Evolutionary conservation across 2,329 filamentous ascomycete genomes (phyloP).

Genomic region (Penicillium brevicompactum): DNA sequence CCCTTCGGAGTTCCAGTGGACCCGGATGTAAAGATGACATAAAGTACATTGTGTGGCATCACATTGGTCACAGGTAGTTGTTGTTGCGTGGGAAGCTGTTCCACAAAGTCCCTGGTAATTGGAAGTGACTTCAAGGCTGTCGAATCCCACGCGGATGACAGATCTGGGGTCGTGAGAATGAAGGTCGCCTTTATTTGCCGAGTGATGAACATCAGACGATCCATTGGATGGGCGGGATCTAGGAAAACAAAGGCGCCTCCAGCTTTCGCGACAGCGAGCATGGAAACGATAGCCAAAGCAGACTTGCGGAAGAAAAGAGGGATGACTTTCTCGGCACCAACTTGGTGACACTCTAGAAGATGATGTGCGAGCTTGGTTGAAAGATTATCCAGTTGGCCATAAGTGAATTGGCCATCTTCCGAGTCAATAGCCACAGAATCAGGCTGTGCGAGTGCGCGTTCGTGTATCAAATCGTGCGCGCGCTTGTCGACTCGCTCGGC

Average conservation of each 20-base stretch:
- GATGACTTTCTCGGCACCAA: background rate
- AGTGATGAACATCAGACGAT: background rate
- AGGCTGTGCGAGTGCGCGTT: background rate
- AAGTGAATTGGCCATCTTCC: background rate
- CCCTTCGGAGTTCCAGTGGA: background rate
- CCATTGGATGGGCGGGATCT: background rate
- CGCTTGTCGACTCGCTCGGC: too few relatives aligned
- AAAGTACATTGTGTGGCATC: background rate
- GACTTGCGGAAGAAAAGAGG: slow-evolving; percentile 3
- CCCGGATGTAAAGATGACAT: background rate
- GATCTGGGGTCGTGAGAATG: background rate
- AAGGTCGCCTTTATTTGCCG: background rate
- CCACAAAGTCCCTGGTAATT: too few relatives aligned
- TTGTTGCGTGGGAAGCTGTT: too few relatives aligned
- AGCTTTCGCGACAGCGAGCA: background rate
- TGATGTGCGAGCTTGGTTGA: background rate
- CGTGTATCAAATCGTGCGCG: too few relatives aligned
- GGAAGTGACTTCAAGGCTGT: too few relatives aligned
- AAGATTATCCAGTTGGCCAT: background rate
- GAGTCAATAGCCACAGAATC: background rate
- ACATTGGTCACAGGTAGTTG: too few relatives aligned
- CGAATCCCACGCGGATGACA: too few relatives aligned
- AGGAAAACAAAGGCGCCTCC: background rate
- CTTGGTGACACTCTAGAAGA: background rate
- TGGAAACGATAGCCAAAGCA: background rate